Percentiles rank a stretch among this genome's conserved stretches.
Evolutionary conservation across 129 eudicot genomes (phyloP).

Genomic region (Lactuca saligna): DNA sequence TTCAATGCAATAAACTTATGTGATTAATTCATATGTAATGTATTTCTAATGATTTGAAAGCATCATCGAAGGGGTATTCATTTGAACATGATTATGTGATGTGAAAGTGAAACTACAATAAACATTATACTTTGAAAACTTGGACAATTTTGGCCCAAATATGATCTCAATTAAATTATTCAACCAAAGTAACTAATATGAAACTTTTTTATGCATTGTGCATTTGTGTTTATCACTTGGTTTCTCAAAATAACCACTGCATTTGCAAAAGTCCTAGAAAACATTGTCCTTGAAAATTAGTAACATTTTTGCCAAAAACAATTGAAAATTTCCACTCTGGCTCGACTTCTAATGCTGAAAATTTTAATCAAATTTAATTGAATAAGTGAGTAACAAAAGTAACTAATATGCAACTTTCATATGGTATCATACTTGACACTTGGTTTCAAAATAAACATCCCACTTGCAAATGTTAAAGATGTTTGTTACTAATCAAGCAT

Average conservation of each 20-base stretch:
- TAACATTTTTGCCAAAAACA: not conserved
- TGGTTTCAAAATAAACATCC: constrained; percentile 1
- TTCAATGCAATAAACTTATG: constrained; percentile 6
- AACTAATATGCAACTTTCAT: too few relatives aligned
- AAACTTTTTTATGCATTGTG: not conserved
- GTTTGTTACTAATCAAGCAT: not conserved
- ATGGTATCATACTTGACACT: not conserved
- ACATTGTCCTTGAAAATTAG: not conserved
- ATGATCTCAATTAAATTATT: not conserved
- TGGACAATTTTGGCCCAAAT: not conserved
- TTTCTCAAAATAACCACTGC: not conserved
- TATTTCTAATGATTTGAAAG: not conserved
- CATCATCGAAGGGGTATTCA: not conserved
- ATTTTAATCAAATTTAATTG: too few relatives aligned
- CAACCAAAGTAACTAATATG: not conserved
- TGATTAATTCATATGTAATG: not conserved
- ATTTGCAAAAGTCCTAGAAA: not conserved
- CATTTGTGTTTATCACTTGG: not conserved
- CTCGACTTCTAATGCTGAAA: not conserved
- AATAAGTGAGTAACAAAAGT: not conserved
- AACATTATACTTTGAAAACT: not conserved
- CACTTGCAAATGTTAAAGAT: not conserved
- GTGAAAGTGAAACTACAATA: not conserved
- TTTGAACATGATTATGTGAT: not conserved
- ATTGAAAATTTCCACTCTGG: not conserved